Evolutionary conservation across 495 filamentous ascomycete species (phyloP).

Genomic region (Neurospora sp.): DNA sequence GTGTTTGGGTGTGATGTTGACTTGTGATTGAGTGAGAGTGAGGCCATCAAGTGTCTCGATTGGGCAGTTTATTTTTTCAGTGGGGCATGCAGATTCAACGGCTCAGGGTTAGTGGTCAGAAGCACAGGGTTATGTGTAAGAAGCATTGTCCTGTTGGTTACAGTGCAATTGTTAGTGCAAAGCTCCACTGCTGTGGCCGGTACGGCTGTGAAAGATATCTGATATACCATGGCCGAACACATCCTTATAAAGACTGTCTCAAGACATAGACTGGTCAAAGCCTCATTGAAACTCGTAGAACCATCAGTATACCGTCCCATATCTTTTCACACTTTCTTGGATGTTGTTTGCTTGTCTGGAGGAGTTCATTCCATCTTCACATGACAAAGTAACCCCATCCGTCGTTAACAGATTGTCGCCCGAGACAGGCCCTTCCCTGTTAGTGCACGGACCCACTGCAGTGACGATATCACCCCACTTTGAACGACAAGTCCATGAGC

Average conservation of each 20-base stretch:
- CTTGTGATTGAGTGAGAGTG: not conserved
- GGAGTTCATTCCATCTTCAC: not conserved
- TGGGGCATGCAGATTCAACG: not conserved
- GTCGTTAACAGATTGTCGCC: not conserved
- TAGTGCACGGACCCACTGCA: not conserved
- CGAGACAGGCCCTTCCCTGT: not conserved
- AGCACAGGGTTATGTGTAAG: not conserved
- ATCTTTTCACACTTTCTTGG: not conserved
- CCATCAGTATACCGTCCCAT: not conserved
- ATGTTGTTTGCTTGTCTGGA: not conserved
- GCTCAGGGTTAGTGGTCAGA: not conserved
- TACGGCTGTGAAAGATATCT: too few relatives aligned
- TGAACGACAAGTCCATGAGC: not conserved
- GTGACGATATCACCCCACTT: not conserved
- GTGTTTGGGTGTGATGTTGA: not conserved
- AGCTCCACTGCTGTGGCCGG: not conserved
- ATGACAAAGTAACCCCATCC: not conserved
- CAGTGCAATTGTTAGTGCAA: not conserved
- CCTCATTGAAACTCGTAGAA: too few relatives aligned
- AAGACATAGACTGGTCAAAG: too few relatives aligned
- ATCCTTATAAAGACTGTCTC: too few relatives aligned
- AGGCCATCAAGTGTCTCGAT: not conserved
- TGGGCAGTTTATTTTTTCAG: not conserved
- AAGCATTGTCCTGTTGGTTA: not conserved
- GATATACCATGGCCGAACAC: too few relatives aligned